These are phyloP conservation scores for Lachancea quebecensis DNA, from an alignment of 805 yeast genomes.

Conservation along the genomic window DNA sequence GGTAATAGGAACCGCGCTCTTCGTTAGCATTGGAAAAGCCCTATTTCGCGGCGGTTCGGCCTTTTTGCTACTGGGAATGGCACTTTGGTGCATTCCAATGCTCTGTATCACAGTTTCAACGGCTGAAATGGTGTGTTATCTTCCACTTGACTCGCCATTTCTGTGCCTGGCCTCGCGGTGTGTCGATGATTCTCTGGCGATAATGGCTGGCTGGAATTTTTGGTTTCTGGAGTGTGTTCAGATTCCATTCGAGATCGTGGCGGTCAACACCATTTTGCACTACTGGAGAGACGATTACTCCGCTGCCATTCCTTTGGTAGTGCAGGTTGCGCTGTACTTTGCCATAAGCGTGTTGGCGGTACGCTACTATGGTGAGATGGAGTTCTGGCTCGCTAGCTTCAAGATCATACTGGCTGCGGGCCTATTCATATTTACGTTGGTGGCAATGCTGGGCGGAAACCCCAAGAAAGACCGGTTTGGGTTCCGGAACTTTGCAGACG, in stretches of 20 bases:
- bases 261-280: conserved; percentile 71
- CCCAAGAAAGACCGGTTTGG: conserved; percentile 61
- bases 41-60: conserved; percentile 65
- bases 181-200: conserved; percentile 67
- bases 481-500: conserved; percentile 47
- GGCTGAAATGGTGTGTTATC: conserved; percentile 73
- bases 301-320: conserved; percentile 60
- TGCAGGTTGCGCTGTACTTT: conserved; percentile 59
- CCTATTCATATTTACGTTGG: conserved; percentile 62
- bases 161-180: conserved; percentile 68
- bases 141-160: conserved; percentile 74
- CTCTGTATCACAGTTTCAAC: conserved; percentile 59
- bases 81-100: conserved; percentile 65
- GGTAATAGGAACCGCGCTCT: conserved; percentile 74
- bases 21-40: conserved; percentile 64
- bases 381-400: conserved; percentile 70
- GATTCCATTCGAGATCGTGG: conserved; percentile 78
- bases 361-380: conserved; percentile 69
- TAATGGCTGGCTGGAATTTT: conserved; percentile 74
- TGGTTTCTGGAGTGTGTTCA: conserved; percentile 69
- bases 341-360: conserved; percentile 68
- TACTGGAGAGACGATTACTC: conserved; percentile 74
- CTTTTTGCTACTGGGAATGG: conserved; percentile 55
- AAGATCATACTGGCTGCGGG: conserved; percentile 73
- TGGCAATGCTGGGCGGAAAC: conserved; percentile 85